These are phyloP conservation scores for Fusarium sp. DNA, from an alignment of 2,329 filamentous ascomycete species.

Conservation along the genomic window DNA sequence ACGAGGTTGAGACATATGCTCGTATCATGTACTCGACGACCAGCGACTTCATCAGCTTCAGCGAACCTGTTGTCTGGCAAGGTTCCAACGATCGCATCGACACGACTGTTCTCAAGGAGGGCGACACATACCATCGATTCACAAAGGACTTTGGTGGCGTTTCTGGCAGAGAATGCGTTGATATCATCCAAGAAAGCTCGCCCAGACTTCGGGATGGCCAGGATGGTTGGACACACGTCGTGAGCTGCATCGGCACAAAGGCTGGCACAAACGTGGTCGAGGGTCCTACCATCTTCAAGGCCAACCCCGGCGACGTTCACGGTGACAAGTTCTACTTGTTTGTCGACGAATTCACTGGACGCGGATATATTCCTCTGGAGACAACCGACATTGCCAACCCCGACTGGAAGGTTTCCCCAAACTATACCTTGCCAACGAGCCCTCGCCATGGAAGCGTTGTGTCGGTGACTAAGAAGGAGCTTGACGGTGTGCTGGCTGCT, in stretches of 20 bases:
- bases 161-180: neutral
- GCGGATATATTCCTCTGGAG: constrained; percentile 9
- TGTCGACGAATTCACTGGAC: neutral
- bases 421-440: neutral
- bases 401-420: neutral
- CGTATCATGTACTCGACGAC: constrained; percentile 3
- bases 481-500: neutral
- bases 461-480: neutral
- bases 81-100: constrained; percentile 5
- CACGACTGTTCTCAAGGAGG: constrained; percentile 2
- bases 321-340: neutral
- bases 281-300: constrained; percentile 14
- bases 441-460: constrained; percentile 15
- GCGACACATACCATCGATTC: constrained; percentile 1
- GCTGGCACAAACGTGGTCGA: constrained; percentile 7
- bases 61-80: constrained; percentile 3
- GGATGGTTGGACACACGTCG: neutral
- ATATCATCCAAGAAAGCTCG: constrained; percentile 6
- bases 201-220: neutral
- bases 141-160: constrained; percentile 1
- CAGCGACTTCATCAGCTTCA: constrained; percentile 2
- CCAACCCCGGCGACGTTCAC: neutral
- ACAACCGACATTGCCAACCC: neutral
- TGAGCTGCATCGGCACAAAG: constrained; percentile 9
- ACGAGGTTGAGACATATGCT: neutral